These are phyloP conservation scores for Aegilops sharonensis DNA, from an alignment of 176 grass and related monocot species.

Conservation along the genomic window DNA sequence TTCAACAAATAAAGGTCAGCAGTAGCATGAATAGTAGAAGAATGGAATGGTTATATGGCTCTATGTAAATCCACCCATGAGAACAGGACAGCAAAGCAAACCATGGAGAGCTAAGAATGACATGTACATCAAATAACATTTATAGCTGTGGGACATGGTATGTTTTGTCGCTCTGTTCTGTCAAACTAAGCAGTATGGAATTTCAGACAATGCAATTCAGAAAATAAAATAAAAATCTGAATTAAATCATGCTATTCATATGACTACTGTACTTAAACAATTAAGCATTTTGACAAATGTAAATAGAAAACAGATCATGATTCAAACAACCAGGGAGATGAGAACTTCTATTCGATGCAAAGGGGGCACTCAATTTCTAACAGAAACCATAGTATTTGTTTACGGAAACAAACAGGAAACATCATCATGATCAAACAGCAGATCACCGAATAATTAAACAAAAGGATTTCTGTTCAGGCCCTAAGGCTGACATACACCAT, in stretches of 20 bases:
- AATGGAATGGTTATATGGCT: background rate
- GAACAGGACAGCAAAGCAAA: background rate
- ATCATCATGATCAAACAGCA: background rate
- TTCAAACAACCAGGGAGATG: background rate
- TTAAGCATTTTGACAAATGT: background rate
- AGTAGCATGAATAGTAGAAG: constrained; percentile 6
- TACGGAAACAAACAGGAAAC: background rate
- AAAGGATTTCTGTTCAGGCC: background rate
- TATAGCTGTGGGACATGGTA: background rate
- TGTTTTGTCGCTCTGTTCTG: background rate
- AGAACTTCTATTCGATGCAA: background rate
- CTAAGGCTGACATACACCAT: background rate
- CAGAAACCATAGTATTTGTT: no score
- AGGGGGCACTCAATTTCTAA: background rate
- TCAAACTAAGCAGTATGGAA: background rate
- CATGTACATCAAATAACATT: background rate
- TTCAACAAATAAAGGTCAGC: background rate
- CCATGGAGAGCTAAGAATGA: background rate
- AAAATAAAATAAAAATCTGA: background rate
- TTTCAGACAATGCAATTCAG: background rate
- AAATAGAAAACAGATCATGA: background rate
- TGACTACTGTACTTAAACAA: background rate
- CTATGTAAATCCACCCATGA: background rate
- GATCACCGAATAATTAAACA: background rate
- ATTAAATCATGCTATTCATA: constrained; percentile 6